Conservation (phyloP, 768 basidiomycete species). For the Mycena sanguinolenta region DNA sequence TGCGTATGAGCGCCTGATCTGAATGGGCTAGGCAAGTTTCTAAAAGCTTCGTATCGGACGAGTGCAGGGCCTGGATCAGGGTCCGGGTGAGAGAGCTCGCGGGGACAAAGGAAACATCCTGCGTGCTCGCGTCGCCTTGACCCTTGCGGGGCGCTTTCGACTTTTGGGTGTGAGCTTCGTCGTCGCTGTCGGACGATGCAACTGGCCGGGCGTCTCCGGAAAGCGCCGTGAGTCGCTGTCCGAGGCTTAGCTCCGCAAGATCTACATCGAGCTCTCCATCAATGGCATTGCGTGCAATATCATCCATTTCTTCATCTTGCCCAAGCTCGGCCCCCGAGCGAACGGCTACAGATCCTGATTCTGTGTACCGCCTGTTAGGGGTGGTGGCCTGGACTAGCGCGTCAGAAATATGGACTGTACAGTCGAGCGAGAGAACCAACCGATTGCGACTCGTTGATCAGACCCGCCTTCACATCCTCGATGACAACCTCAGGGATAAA, state of each 20-base stretch:
- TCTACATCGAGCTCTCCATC: slow-evolving; percentile 86
- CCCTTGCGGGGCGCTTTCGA: slow-evolving; percentile 46
- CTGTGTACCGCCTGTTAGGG: slow-evolving; percentile 76
- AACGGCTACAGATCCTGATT: slow-evolving; percentile 71
- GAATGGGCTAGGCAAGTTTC: slow-evolving; percentile 91
- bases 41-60: slow-evolving; percentile 88
- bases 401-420: background rate
- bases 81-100: slow-evolving; percentile 93
- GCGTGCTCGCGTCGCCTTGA: slow-evolving; percentile 46
- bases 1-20: slow-evolving; percentile 82
- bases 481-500: slow-evolving; percentile 66
- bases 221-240: slow-evolving; percentile 87
- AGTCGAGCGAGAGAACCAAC: slow-evolving; percentile 24
- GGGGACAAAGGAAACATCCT: slow-evolving; percentile 65
- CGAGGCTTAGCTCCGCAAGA: slow-evolving; percentile 91
- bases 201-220: slow-evolving; percentile 62
- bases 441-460: slow-evolving; percentile 38
- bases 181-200: slow-evolving; percentile 63
- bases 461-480: slow-evolving; percentile 50
- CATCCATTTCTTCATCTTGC: slow-evolving; percentile 70
- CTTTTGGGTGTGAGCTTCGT: slow-evolving; percentile 46
- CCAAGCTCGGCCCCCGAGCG: slow-evolving; percentile 76
- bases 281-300: slow-evolving; percentile 60
- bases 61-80: slow-evolving; percentile 95
- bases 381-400: slow-evolving; percentile 52